Conservation (phyloP, 495 filamentous ascomycete genomes). For the Daldinia loculata region DNA sequence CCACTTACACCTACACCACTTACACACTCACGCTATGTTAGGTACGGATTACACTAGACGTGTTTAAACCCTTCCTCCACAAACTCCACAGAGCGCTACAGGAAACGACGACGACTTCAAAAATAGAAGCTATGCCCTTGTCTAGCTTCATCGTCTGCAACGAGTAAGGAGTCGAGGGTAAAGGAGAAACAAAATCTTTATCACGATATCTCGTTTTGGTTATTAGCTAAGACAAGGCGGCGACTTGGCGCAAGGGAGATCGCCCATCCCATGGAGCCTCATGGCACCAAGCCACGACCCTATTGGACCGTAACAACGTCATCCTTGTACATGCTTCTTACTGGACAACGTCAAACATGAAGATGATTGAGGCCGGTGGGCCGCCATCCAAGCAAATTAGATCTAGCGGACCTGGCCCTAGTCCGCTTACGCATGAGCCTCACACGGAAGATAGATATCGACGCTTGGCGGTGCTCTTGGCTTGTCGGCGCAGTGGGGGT, state of each 20-base stretch:
- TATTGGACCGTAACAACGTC: slow-evolving; percentile 20
- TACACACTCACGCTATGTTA: no score
- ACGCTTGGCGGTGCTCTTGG: slow-evolving; percentile 35
- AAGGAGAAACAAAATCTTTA: slow-evolving; percentile 23
- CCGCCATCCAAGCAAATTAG: slow-evolving; percentile 14
- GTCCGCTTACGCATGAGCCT: slow-evolving; percentile 36
- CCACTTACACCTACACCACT: no score
- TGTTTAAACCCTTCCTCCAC: neutral
- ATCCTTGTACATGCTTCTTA: slow-evolving; percentile 28
- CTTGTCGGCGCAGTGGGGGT: slow-evolving; percentile 21
- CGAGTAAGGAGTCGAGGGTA: slow-evolving; percentile 18
- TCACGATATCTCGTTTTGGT: slow-evolving; percentile 20
- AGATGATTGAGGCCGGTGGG: slow-evolving; percentile 42
- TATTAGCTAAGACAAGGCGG: slow-evolving; percentile 20
- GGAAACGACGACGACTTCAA: slow-evolving; percentile 28
- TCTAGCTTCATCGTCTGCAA: neutral
- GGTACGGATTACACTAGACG: neutral
- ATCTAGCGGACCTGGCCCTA: slow-evolving; percentile 20
- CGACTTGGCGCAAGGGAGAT: slow-evolving; percentile 41
- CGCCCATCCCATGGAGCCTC: slow-evolving; percentile 31
- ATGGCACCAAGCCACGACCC: slow-evolving; percentile 7
- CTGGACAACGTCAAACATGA: slow-evolving; percentile 40
- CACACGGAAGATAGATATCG: slow-evolving; percentile 31
- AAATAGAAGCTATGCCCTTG: slow-evolving; percentile 33
- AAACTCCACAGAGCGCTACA: slow-evolving; percentile 5